A percentile compares a stretch with the other conserved stretches of the same genome.
Conservation (phyloP, 345 rosid species). For the Aethionema arabicum region DNA sequence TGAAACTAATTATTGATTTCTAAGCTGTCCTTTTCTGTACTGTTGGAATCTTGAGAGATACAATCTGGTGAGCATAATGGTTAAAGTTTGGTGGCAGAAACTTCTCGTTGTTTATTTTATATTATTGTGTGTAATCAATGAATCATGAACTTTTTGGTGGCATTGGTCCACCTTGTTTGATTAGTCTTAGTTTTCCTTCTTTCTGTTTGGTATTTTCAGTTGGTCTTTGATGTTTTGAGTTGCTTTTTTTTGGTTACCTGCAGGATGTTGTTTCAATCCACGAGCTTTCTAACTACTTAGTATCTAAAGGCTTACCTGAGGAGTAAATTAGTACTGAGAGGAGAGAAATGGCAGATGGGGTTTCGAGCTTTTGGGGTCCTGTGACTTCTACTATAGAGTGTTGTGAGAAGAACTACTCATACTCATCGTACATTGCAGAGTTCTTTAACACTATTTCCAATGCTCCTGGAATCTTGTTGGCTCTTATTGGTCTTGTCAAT, state of each 20-base stretch:
- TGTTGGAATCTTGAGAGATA: constrained; percentile 20
- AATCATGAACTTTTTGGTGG: not conserved
- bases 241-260: not conserved
- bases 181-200: not conserved
- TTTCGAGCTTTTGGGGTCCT: constrained; percentile 93
- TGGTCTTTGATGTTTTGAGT: not conserved
- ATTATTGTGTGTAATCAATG: not conserved
- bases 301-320: constrained; percentile 11
- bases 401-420: constrained; percentile 76
- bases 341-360: constrained; percentile 67
- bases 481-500: constrained; percentile 77
- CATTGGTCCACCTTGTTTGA: not conserved
- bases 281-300: constrained; percentile 25
- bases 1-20: not conserved
- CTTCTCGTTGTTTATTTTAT: not conserved
- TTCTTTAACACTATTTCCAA: constrained; percentile 82
- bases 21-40: constrained; percentile 16
- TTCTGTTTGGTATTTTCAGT: constrained; percentile 1
- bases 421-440: constrained; percentile 87
- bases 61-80: not conserved
- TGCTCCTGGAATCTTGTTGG: constrained; percentile 73
- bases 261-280: constrained; percentile 28
- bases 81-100: not conserved
- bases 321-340: constrained; percentile 17
- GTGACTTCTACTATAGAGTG: constrained; percentile 77